Percentiles rank a stretch among this genome's conserved stretches.
These are phyloP conservation scores for Boeremia lycopersici DNA, from an alignment of 2,329 filamentous ascomycete genomes.

Conservation along the genomic window DNA sequence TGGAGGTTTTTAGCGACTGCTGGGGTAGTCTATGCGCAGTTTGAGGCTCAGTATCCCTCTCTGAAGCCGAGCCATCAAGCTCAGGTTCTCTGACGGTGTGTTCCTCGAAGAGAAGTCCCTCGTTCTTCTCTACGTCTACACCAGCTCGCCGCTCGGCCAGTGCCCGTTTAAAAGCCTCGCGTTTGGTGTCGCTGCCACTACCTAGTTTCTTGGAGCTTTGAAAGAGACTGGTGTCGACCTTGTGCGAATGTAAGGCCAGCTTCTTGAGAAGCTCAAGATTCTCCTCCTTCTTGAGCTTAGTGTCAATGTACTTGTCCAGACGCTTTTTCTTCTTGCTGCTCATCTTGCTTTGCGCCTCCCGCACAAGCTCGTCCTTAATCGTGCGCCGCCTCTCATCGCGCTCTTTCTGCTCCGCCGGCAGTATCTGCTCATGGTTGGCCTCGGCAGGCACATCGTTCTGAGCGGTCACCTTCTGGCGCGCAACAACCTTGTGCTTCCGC, in stretches of 20 bases:
- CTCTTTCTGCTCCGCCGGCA: slow-evolving; percentile 58
- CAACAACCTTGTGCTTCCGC: slow-evolving; percentile 68
- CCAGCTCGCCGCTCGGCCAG: slow-evolving; percentile 70
- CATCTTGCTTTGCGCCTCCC: slow-evolving; percentile 61
- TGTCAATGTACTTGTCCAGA: slow-evolving; percentile 77
- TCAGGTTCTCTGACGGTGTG: slow-evolving; percentile 32
- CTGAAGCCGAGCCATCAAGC: slow-evolving; percentile 34
- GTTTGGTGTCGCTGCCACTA: slow-evolving; percentile 69
- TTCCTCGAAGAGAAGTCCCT: slow-evolving; percentile 60
- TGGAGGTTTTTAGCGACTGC: not conserved
- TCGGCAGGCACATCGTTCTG: slow-evolving; percentile 48
- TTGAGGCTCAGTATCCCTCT: slow-evolving; percentile 31
- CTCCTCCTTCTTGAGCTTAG: slow-evolving; percentile 92
- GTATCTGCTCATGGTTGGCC: slow-evolving; percentile 58
- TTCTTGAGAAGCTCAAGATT: slow-evolving; percentile 83
- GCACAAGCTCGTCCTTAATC: slow-evolving; percentile 60
- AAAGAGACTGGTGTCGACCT: slow-evolving; percentile 81
- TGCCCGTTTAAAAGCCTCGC: slow-evolving; percentile 68
- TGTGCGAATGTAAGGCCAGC: slow-evolving; percentile 67
- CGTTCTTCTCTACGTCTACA: slow-evolving; percentile 60
- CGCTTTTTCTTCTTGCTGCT: slow-evolving; percentile 71
- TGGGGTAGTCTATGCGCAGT: not conserved
- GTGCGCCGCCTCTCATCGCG: slow-evolving; percentile 59
- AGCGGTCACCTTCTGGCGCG: slow-evolving; percentile 62
- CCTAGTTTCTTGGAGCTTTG: slow-evolving; percentile 80